Evolutionary conservation across 202 grass and related monocot species (phyloP).

Genomic region (Saccharum hybrid): DNA sequence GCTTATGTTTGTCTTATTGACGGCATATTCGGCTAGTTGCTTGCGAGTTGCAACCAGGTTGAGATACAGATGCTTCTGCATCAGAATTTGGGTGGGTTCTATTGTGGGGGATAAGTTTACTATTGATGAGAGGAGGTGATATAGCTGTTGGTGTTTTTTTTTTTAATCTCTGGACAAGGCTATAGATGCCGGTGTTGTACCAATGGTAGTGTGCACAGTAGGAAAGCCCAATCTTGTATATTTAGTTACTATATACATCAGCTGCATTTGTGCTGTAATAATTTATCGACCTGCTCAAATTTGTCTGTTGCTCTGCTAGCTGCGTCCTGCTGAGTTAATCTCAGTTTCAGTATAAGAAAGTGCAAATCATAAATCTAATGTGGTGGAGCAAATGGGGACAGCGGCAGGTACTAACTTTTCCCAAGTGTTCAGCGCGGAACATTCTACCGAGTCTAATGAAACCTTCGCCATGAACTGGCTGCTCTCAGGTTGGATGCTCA

Average conservation of each 20-base stretch:
- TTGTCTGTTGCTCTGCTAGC: neutral
- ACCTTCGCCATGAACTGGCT: too few species aligned
- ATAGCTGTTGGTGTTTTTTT: neutral
- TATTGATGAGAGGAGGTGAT: conserved; percentile 16
- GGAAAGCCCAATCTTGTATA: conserved; percentile 37
- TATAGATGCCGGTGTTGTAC: conserved; percentile 28
- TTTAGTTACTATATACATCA: conserved; percentile 44
- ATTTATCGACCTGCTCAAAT: conserved; percentile 33
- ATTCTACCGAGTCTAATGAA: too few species aligned
- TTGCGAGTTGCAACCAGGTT: conserved; percentile 36
- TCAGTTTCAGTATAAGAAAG: neutral
- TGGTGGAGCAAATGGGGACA: neutral
- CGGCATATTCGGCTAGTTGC: conserved; percentile 36
- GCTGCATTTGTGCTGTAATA: conserved; percentile 52
- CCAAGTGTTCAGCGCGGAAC: too few species aligned
- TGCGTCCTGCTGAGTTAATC: neutral
- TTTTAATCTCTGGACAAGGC: neutral
- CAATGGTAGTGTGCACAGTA: conserved; percentile 38
- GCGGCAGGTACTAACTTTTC: too few species aligned
- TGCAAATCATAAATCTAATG: neutral
- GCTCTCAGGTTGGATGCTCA: too few species aligned
- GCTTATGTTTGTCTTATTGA: too few species aligned
- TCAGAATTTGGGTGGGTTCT: conserved; percentile 9
- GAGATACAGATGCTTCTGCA: conserved; percentile 14
- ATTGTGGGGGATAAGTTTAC: neutral